Conservation (phyloP, 2,329 filamentous ascomycete species). For the Pseudocercospora cruenta region DNA sequence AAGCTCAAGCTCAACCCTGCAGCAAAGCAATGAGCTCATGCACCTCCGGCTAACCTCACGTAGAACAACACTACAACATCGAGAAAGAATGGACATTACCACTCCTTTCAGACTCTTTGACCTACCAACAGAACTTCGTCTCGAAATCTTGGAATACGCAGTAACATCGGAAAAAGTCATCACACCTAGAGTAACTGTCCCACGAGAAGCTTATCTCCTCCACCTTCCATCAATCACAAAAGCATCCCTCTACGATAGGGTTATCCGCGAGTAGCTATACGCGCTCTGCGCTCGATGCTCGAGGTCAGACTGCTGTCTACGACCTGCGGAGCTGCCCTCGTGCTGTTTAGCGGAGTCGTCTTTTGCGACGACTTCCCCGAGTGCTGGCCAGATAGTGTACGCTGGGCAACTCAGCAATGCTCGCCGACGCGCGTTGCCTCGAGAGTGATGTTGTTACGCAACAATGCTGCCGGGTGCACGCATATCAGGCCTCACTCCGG, state of each 20-base stretch:
- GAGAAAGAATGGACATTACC: neutral
- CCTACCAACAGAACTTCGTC: slow-evolving; percentile 5
- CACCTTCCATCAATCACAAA: slow-evolving; percentile 9
- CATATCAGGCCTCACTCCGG: neutral
- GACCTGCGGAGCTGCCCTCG: too few species aligned
- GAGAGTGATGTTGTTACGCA: neutral
- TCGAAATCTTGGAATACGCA: slow-evolving; percentile 2
- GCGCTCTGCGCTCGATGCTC: too few species aligned
- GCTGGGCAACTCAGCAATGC: too few species aligned
- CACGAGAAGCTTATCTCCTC: slow-evolving; percentile 8
- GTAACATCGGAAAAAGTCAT: neutral
- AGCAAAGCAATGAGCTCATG: neutral
- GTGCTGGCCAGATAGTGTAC: too few species aligned
- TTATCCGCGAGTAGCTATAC: too few species aligned
- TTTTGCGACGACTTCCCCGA: too few species aligned
- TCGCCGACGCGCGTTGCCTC: neutral
- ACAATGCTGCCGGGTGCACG: too few species aligned
- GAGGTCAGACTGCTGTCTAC: too few species aligned
- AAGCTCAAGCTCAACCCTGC: neutral
- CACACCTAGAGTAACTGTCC: slow-evolving; percentile 3
- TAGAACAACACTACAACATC: too few species aligned
- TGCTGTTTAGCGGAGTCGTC: too few species aligned
- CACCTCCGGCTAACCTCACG: neutral
- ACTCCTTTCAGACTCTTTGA: neutral
- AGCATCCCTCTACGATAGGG: too few species aligned